Evolutionary conservation across 225 moss, liverwort and hornwort genomes (phyloP).

Genomic region (Pleurozium schreberi): DNA sequence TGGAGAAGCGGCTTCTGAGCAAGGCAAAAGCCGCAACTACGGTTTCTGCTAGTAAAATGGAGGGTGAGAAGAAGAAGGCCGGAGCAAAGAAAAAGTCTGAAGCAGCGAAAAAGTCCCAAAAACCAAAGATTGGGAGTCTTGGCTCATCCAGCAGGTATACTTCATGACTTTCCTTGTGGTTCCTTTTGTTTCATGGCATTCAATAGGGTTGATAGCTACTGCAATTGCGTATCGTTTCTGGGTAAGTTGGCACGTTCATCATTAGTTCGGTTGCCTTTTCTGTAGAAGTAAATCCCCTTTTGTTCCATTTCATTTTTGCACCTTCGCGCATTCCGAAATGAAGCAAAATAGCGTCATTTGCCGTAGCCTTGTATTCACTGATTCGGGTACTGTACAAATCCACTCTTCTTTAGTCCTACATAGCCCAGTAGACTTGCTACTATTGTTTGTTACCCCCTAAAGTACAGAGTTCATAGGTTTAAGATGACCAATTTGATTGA

Average conservation of each 20-base stretch:
- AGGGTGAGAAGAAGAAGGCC: not conserved
- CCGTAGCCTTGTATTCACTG: no score
- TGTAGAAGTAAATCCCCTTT: not conserved
- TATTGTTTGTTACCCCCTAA: not conserved
- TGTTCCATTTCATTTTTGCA: not conserved
- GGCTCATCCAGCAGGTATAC: conserved; percentile 42
- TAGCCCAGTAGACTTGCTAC: not conserved
- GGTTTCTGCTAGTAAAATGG: not conserved
- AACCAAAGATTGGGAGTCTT: conserved; percentile 16
- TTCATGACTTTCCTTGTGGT: not conserved
- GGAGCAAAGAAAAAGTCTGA: conserved; percentile 12
- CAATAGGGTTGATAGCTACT: not conserved
- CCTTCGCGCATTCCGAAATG: not conserved
- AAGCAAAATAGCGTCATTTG: not conserved
- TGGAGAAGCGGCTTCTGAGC: conserved; percentile 56
- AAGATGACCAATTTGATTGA: not conserved
- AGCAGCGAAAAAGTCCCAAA: conserved; percentile 6
- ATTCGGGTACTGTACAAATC: not conserved
- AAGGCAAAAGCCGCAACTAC: conserved; percentile 29
- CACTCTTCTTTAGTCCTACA: not conserved
- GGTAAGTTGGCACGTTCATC: not conserved
- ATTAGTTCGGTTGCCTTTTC: not conserved
- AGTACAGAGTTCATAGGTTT: not conserved
- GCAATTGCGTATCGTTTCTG: not conserved
- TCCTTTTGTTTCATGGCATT: not conserved